phyloP scores from a whole-genome alignment of 1,139 yeast species.

The Geotrichum reessii region DNA sequence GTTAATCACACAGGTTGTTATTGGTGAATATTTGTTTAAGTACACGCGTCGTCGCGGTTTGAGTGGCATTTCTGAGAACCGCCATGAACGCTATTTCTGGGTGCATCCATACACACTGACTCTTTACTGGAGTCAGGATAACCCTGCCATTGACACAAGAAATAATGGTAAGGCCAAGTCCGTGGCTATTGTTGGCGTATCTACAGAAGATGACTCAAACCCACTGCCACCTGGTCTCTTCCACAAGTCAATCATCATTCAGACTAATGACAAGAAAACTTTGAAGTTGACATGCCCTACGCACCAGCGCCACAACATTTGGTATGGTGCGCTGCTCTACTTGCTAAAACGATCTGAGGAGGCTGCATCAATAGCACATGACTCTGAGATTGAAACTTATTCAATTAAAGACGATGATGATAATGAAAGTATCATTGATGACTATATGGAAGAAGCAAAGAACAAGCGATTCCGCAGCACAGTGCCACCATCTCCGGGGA shows the following conservation, averaged over 20 bases:
- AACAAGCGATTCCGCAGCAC: neutral
- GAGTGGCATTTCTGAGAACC: constrained; percentile 65
- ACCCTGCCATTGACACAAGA: constrained; percentile 59
- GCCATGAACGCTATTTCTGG: constrained; percentile 95
- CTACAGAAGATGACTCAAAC: constrained; percentile 79
- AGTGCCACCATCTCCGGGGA: constrained; percentile 18
- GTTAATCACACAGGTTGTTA: constrained; percentile 84
- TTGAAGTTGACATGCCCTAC: constrained; percentile 84
- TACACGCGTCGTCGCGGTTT: constrained; percentile 78
- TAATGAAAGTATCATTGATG: constrained; percentile 18
- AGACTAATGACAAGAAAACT: constrained; percentile 54
- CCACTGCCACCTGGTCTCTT: constrained; percentile 88
- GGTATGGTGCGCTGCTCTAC: constrained; percentile 82
- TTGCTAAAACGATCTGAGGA: constrained; percentile 64
- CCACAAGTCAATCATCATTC: constrained; percentile 76
- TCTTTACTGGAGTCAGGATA: constrained; percentile 79
- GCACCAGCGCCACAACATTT: constrained; percentile 80
- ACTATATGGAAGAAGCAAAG: constrained; percentile 22
- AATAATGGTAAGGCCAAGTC: constrained; percentile 58
- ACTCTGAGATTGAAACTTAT: neutral
- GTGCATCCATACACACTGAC: constrained; percentile 91
- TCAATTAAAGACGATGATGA: constrained; percentile 27
- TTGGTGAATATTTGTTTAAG: constrained; percentile 86
- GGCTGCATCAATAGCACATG: constrained; percentile 35
- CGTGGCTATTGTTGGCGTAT: constrained; percentile 73